Evolutionary conservation across 2,329 filamentous ascomycete species (phyloP).

Genomic region (Pseudocercospora macadamiae): DNA sequence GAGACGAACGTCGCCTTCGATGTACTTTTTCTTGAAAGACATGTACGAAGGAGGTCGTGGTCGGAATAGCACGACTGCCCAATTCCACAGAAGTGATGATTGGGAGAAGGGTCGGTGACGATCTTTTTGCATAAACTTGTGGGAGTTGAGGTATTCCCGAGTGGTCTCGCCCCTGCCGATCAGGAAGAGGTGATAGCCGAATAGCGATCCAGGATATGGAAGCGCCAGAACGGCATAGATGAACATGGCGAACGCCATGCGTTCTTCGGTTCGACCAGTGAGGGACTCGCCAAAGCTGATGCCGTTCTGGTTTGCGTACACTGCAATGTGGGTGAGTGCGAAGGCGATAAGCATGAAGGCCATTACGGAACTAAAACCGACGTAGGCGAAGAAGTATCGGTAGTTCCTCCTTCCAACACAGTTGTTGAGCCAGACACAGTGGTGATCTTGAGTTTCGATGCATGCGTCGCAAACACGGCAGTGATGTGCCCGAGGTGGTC

Average conservation of each 20-base stretch:
- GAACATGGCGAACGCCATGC: slow-evolving; percentile 72
- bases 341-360: slow-evolving; percentile 75
- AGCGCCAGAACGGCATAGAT: slow-evolving; percentile 77
- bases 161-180: slow-evolving; percentile 92
- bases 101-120: slow-evolving; percentile 87
- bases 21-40: slow-evolving; percentile 76
- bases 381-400: slow-evolving; percentile 94
- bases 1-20: slow-evolving; percentile 82
- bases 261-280: slow-evolving; percentile 30
- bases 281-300: slow-evolving; percentile 70
- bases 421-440: slow-evolving; percentile 99
- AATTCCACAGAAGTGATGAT: slow-evolving; percentile 74
- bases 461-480: slow-evolving; percentile 97
- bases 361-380: slow-evolving; percentile 76
- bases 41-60: slow-evolving; percentile 88
- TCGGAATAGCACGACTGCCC: slow-evolving; percentile 76
- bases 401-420: slow-evolving; percentile 97
- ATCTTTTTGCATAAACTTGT: slow-evolving; percentile 92
- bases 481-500: slow-evolving; percentile 91
- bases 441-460: slow-evolving; percentile 94
- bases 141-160: slow-evolving; percentile 90
- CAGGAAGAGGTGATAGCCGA: slow-evolving; percentile 87
- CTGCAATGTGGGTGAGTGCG: slow-evolving; percentile 77
- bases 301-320: slow-evolving; percentile 66
- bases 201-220: slow-evolving; percentile 80